Evolutionary conservation across 352 stramenopile species (phyloP).

Genomic region (Globisporangium acanthophoron): DNA sequence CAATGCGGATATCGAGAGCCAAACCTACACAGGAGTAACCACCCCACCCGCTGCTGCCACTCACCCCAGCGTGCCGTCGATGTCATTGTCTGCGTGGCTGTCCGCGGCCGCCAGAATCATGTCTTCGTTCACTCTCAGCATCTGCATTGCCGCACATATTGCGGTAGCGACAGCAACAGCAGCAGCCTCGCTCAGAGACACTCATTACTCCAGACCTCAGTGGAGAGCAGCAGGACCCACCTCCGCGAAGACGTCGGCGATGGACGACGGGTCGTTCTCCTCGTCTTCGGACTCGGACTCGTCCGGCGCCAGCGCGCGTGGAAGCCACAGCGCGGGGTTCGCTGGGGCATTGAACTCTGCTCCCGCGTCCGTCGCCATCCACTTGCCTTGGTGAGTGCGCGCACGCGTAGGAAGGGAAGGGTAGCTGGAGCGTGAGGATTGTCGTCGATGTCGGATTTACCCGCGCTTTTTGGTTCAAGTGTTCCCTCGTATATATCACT

Average conservation of each 20-base stretch:
- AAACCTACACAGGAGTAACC: background rate
- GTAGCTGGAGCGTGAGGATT: no score
- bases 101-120: conserved; percentile 53
- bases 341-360: no score
- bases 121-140: conserved; percentile 73
- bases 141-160: conserved; percentile 22
- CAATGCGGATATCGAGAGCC: no score
- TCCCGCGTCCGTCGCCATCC: no score
- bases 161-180: no score
- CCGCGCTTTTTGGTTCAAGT: no score
- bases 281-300: conserved; percentile 18
- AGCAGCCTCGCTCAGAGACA: no score
- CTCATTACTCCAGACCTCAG: no score
- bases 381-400: no score
- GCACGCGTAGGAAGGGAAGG: no score
- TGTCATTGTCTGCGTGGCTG: conserved; percentile 50
- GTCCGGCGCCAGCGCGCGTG: background rate
- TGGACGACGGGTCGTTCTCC: conserved; percentile 38
- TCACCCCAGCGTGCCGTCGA: conserved; percentile 47
- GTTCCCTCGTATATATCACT: no score
- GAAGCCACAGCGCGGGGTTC: conserved; percentile 4
- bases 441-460: no score
- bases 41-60: conserved; percentile 4
- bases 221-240: conserved; percentile 18
- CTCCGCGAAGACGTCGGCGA: conserved; percentile 64